Conservation (phyloP, 1,139 yeast genomes). For the Candida sp. region DNA sequence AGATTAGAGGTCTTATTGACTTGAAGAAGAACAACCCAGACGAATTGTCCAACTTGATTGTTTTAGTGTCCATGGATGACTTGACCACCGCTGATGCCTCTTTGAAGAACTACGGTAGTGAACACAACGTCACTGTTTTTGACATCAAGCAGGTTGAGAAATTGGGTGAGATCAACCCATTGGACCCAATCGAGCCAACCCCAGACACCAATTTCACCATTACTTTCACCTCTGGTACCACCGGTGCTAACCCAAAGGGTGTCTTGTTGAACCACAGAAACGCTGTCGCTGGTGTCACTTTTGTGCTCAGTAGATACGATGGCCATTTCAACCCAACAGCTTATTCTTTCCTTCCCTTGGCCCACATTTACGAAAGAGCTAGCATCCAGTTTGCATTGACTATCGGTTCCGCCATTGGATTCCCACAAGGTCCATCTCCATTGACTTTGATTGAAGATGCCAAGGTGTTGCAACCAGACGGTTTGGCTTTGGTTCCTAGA, state of each 20-base stretch:
- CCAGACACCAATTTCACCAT: conserved; percentile 64
- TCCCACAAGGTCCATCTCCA: conserved; percentile 46
- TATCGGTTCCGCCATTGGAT: conserved; percentile 37
- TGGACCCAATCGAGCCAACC: conserved; percentile 51
- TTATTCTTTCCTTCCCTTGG: conserved; percentile 34
- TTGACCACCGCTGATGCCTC: conserved; percentile 27
- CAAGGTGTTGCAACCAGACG: conserved; percentile 35
- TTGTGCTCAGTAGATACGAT: conserved; percentile 21
- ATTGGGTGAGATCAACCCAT: conserved; percentile 55
- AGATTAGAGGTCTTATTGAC: conserved; percentile 28
- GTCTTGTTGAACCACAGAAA: conserved; percentile 63
- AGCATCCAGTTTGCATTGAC: conserved; percentile 25
- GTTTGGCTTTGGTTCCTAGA: conserved; percentile 43
- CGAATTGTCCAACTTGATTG: conserved; percentile 31
- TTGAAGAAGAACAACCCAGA: conserved; percentile 28
- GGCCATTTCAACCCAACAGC: conserved; percentile 11
- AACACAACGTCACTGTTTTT: conserved; percentile 33
- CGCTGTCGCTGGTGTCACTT: conserved; percentile 54
- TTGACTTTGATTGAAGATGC: conserved; percentile 43
- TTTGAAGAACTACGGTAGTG: conserved; percentile 24
- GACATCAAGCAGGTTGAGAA: conserved; percentile 48
- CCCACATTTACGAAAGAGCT: conserved; percentile 68
- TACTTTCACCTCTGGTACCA: conserved; percentile 81
- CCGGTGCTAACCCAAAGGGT: conserved; percentile 74
- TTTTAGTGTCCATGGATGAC: conserved; percentile 46